phyloP scores from a whole-genome alignment of 768 basidiomycete genomes.

The Hebeloma cylindrosporum region DNA sequence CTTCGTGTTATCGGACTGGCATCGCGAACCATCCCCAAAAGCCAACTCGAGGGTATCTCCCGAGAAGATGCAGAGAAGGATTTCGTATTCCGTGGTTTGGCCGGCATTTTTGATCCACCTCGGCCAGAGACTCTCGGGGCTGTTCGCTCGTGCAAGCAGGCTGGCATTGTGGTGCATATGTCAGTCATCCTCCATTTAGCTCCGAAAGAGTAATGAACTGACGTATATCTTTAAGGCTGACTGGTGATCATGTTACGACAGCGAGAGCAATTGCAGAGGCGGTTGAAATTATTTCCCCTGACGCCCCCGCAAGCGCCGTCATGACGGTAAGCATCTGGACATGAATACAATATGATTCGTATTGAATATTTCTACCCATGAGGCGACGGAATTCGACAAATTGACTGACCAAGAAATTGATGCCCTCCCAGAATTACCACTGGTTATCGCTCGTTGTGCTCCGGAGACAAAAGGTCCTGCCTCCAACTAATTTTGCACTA shows the following conservation, averaged over 20 bases:
- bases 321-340: constrained; percentile 30
- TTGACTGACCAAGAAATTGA: constrained; percentile 53
- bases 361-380: not conserved
- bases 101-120: constrained; percentile 59
- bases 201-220: not conserved
- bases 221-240: constrained; percentile 39
- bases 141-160: constrained; percentile 49
- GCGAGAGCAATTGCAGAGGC: constrained; percentile 51
- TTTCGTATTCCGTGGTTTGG: constrained; percentile 51
- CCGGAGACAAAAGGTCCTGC: constrained; percentile 47
- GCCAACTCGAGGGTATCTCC: constrained; percentile 24
- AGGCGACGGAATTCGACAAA: constrained; percentile 50
- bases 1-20: constrained; percentile 41
- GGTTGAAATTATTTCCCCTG: constrained; percentile 46
- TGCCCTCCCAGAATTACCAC: constrained; percentile 48
- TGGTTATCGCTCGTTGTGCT: constrained; percentile 60
- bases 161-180: constrained; percentile 53
- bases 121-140: constrained; percentile 53
- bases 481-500: not conserved
- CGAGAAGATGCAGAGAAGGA: constrained; percentile 48
- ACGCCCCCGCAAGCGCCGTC: constrained; percentile 37
- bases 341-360: not conserved
- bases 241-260: constrained; percentile 54
- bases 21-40: constrained; percentile 22
- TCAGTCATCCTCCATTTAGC: constrained; percentile 4